phyloP scores from a whole-genome alignment of 2,329 filamentous ascomycete genomes.

The Ceratocystis alfenasii region DNA sequence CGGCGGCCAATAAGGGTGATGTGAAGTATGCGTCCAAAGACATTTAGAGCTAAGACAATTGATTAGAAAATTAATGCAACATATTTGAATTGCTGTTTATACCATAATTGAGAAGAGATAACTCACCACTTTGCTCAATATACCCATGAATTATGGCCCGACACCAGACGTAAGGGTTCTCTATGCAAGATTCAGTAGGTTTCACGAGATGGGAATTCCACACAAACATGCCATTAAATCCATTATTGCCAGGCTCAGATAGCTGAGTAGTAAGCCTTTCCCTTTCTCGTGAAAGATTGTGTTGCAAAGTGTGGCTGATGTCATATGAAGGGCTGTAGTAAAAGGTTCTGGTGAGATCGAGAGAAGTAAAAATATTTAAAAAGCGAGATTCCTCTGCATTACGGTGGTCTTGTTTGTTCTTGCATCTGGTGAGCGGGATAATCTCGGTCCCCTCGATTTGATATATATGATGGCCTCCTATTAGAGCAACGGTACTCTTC shows the following conservation, averaged over 20 bases:
- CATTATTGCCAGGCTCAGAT: background rate
- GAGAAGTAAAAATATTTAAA: constrained; percentile 73
- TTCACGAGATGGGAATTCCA: constrained; percentile 88
- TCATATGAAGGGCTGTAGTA: constrained; percentile 99
- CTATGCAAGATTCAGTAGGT: constrained; percentile 57
- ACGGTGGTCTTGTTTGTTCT: constrained; percentile 60
- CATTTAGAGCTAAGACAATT: constrained; percentile 51
- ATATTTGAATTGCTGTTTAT: background rate
- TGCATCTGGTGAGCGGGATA: constrained; percentile 68
- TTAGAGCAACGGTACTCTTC: constrained; percentile 87
- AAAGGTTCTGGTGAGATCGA: constrained; percentile 83
- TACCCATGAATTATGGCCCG: constrained; percentile 92
- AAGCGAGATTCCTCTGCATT: constrained; percentile 86
- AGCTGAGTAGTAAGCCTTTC: constrained; percentile 47
- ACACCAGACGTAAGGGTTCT: constrained; percentile 89
- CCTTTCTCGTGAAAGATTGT: constrained; percentile 78
- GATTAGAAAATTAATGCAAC: constrained; percentile 78
- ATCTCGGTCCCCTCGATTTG: constrained; percentile 90
- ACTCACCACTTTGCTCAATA: constrained; percentile 66
- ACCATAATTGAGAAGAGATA: background rate
- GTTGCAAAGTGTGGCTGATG: constrained; percentile 79
- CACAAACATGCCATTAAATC: constrained; percentile 87
- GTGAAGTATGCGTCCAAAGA: constrained; percentile 74
- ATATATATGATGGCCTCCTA: constrained; percentile 92
- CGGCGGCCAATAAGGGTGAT: constrained; percentile 88